Base-by-base conservation (phyloP, 148 eudicot species). In the Limonium bicolor region DNA sequence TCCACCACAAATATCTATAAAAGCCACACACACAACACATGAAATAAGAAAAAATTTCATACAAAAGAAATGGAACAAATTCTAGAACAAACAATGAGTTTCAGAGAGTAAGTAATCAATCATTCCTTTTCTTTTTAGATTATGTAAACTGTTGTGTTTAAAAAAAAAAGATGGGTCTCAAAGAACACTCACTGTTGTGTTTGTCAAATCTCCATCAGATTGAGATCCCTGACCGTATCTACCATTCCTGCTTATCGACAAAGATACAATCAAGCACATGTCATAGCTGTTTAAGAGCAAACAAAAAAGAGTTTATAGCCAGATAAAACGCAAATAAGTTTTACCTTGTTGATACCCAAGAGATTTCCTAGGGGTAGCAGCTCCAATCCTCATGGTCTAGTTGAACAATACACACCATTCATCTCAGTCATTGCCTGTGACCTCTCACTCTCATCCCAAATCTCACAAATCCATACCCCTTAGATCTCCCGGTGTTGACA, bases 1-100 rank as follows among this genome's bases (percentile, higher is more conserved):
- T 56, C 94, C 97, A 59, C 97, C 97, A 88, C 97, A 72, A 88
- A 88, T 34, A 88, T 88, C 97, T 88, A 66, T 22, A 62, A 32
- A 32, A 42, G 19, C 2, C 9, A 34, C 27, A n/a, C n/a, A n/a
- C n/a, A n/a, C n/a, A n/a, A n/a, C n/a, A n/a, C n/a, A n/a, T n/a
- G n/a, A n/a, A n/a, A n/a, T n/a, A n/a, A n/a, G n/a, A n/a, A n/a
- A n/a, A n/a, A n/a, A n/a, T n/a, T n/a, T n/a, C n/a, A n/a, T 9
- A 16, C 26, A 15, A 36, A 20, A 2, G 29, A 13, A 16, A 15
- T 17, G 18, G 3, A 10, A 31, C 18, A 3, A 36, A 10, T 41
- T 22, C 3, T 5, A 35, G 20, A 27, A 31, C 4, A n/a, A 21
- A 11, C 11, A 7, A 46, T 17, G 27, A 12, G 4, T 7, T 6